These are phyloP conservation scores for Ajuga reptans DNA, from an alignment of 305 asterid genomes.

Conservation along the genomic window DNA sequence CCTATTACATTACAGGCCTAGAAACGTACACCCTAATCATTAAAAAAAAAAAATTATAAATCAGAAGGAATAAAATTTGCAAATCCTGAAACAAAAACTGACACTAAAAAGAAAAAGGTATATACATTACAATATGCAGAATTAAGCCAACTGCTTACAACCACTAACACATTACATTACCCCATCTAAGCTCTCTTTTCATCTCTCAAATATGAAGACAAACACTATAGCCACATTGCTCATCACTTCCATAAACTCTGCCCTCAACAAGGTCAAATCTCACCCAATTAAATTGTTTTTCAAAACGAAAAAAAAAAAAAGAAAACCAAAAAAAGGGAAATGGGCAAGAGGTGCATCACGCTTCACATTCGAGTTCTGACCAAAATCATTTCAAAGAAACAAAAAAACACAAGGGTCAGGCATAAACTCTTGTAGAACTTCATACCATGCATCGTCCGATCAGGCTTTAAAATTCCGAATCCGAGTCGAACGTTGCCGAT, in stretches of 20 bases:
- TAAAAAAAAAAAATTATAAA: too few species aligned
- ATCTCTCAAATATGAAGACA: neutral
- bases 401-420: neutral
- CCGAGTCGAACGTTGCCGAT: neutral
- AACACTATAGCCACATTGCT: neutral
- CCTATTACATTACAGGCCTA: too few species aligned
- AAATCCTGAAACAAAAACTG: too few species aligned
- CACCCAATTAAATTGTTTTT: neutral
- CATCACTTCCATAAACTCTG: neutral
- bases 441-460: slow-evolving; percentile 14
- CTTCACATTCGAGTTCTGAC: slow-evolving; percentile 10
- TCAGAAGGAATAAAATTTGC: too few species aligned
- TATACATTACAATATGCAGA: neutral
- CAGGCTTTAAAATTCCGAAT: slow-evolving; percentile 14
- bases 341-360: neutral
- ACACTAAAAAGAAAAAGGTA: too few species aligned
- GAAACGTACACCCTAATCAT: too few species aligned
- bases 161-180: neutral
- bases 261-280: neutral
- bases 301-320: too few species aligned
- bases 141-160: neutral
- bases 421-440: slow-evolving; percentile 1
- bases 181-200: neutral
- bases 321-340: neutral
- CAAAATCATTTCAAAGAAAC: slow-evolving; percentile 15